A percentile compares a stretch with the other conserved stretches of the same genome.
Evolutionary conservation across 208 protist genomes (phyloP).

Genomic region (Wallacemonas collosoma): DNA sequence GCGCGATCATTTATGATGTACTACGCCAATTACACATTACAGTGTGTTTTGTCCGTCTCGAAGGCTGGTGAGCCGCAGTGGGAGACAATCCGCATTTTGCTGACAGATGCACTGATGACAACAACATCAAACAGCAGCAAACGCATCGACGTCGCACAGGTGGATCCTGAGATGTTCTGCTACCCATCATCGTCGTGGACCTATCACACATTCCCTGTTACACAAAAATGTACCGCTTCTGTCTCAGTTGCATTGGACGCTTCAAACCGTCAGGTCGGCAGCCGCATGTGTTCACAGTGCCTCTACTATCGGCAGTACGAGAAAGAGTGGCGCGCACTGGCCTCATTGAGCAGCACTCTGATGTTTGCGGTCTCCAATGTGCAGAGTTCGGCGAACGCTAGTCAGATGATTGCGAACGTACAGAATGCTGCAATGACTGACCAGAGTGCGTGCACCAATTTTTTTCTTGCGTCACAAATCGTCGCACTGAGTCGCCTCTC

Average conservation of each 20-base stretch:
- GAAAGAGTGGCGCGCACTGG: not conserved
- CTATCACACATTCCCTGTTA: constrained; percentile 2
- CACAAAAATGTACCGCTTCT: not conserved
- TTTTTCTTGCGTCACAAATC: not conserved
- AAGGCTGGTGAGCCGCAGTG: constrained; percentile 6
- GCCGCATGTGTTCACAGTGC: no score
- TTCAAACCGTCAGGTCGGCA: no score
- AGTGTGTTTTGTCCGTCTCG: not conserved
- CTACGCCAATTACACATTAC: constrained; percentile 5
- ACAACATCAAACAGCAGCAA: not conserved
- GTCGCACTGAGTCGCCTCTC: not conserved
- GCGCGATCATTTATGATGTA: not conserved
- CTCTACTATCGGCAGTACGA: not conserved
- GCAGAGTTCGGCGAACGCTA: not conserved
- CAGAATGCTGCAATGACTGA: not conserved
- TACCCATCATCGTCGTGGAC: not conserved
- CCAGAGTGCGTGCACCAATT: not conserved
- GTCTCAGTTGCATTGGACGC: no score
- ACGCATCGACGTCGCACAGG: not conserved
- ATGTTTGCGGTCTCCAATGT: not conserved
- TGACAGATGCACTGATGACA: not conserved
- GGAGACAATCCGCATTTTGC: constrained; percentile 16
- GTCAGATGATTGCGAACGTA: not conserved
- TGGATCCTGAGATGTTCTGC: not conserved
- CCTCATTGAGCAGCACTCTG: not conserved